Percentiles rank a stretch among this genome's conserved stretches.
These are phyloP conservation scores for Amanita inopinata DNA, from an alignment of 768 basidiomycete genomes.

Conservation along the genomic window DNA sequence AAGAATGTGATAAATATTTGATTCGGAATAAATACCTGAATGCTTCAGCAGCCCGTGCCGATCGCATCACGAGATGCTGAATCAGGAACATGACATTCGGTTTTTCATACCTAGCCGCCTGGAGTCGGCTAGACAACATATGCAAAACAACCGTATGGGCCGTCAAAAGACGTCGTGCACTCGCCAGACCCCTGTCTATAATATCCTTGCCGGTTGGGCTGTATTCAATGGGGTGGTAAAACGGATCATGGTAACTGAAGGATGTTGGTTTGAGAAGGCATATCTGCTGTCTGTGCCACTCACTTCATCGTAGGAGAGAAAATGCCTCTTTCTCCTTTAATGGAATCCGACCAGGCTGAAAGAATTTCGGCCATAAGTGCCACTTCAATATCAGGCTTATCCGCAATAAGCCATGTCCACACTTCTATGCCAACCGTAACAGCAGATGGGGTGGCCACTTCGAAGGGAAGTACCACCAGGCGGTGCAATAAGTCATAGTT, in stretches of 20 bases:
- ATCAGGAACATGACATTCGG: slow-evolving; percentile 80
- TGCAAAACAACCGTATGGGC: slow-evolving; percentile 82
- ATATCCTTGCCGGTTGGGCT: slow-evolving; percentile 81
- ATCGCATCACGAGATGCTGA: slow-evolving; percentile 77
- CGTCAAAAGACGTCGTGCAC: slow-evolving; percentile 66
- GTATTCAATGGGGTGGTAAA: slow-evolving; percentile 77
- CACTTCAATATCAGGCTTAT: slow-evolving; percentile 75
- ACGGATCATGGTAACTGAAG: slow-evolving; percentile 80
- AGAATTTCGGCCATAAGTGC: slow-evolving; percentile 79
- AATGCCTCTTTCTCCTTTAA: slow-evolving; percentile 68
- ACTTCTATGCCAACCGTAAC: slow-evolving; percentile 84
- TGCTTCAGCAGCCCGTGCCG: slow-evolving; percentile 52
- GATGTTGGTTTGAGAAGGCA: slow-evolving; percentile 3
- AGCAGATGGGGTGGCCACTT: slow-evolving; percentile 78
- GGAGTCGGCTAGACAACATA: slow-evolving; percentile 84
- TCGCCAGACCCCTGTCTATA: slow-evolving; percentile 61
- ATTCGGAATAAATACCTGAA: slow-evolving; percentile 52
- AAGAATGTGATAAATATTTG: not conserved
- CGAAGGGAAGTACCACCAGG: slow-evolving; percentile 81
- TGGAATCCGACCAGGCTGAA: slow-evolving; percentile 79
- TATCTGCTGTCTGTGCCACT: slow-evolving; percentile 18
- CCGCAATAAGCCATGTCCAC: slow-evolving; percentile 94
- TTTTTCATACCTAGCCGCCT: slow-evolving; percentile 85
- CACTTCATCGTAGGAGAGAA: slow-evolving; percentile 80
- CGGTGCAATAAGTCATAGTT: slow-evolving; percentile 82